Conservation (phyloP, 441 rosid genomes). For the Metrosideros polymorpha region DNA sequence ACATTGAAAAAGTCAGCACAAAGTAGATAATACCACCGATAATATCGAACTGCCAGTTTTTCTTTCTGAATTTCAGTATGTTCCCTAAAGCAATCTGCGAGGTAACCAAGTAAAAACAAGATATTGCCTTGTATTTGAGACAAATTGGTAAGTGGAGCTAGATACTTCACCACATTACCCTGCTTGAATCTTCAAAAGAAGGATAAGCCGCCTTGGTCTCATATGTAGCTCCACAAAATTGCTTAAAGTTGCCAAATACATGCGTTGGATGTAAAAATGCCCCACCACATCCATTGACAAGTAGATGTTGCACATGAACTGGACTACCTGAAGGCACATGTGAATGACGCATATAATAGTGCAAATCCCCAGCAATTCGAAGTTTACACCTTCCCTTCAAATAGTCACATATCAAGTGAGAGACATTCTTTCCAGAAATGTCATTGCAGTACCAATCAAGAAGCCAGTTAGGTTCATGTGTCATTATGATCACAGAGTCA, state of each 20-base stretch:
- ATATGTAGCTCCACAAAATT: constrained; percentile 53
- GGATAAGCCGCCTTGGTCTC: constrained; percentile 93
- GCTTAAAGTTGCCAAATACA: constrained; percentile 66
- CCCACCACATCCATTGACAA: constrained; percentile 99
- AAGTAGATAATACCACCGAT: constrained; percentile 98
- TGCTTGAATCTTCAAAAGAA: constrained; percentile 93
- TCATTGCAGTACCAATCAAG: constrained; percentile 93
- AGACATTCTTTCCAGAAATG: constrained; percentile 77
- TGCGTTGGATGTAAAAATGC: constrained; percentile 99
- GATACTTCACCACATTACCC: constrained; percentile 32
- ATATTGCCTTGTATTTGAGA: neutral
- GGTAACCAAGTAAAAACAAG: neutral
- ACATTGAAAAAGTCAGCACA: constrained; percentile 81
- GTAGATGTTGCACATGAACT: constrained; percentile 72
- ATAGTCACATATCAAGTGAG: constrained; percentile 71
- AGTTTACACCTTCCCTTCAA: constrained; percentile 93
- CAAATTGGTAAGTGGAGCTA: neutral
- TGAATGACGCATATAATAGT: constrained; percentile 98
- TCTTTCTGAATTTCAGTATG: constrained; percentile 96
- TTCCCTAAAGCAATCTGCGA: constrained; percentile 96
- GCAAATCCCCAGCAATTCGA: constrained; percentile 94
- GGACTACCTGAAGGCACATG: constrained; percentile 69
- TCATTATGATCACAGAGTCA: constrained; percentile 82
- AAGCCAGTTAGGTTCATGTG: constrained; percentile 98
- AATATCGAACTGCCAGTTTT: constrained; percentile 98